phyloP scores from a whole-genome alignment of 164 flowering plant genomes.

The Umbellularia californica region DNA sequence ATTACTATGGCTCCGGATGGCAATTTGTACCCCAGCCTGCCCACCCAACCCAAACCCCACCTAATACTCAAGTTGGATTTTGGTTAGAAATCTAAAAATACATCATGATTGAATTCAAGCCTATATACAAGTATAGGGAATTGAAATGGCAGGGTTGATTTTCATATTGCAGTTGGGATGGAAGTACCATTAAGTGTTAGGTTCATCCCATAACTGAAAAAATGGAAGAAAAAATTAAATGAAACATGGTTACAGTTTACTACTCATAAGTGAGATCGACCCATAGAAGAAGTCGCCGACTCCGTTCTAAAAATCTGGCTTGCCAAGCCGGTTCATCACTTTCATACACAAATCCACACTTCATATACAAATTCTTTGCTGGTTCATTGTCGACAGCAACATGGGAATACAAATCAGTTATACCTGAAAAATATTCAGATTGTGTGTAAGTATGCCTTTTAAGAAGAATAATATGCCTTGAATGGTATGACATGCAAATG shows the following conservation, averaged over 20 bases:
- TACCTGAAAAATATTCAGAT: slow-evolving; percentile 45
- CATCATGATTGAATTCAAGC: neutral
- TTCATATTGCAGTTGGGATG: neutral
- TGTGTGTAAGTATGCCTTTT: neutral
- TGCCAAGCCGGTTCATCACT: slow-evolving; percentile 91
- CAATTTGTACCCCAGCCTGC: no score
- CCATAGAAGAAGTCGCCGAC: slow-evolving; percentile 75
- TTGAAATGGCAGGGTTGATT: neutral
- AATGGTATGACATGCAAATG: no score
- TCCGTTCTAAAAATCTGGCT: slow-evolving; percentile 80
- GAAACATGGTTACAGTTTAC: slow-evolving; percentile 16
- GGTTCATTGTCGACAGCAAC: slow-evolving; percentile 82
- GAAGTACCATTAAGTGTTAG: neutral
- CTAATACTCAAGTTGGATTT: no score
- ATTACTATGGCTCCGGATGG: no score
- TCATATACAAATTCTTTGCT: slow-evolving; percentile 69
- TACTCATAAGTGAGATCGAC: slow-evolving; percentile 27
- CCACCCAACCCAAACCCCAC: no score
- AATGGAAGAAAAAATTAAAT: neutral
- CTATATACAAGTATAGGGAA: neutral
- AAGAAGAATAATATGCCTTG: neutral
- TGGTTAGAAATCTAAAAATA: neutral
- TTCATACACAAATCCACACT: slow-evolving; percentile 74
- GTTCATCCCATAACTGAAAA: neutral
- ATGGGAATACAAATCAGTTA: slow-evolving; percentile 83